Evolutionary conservation across 2,329 filamentous ascomycete genomes (phyloP).

Genomic region (Coniochaeta hoffmannii): DNA sequence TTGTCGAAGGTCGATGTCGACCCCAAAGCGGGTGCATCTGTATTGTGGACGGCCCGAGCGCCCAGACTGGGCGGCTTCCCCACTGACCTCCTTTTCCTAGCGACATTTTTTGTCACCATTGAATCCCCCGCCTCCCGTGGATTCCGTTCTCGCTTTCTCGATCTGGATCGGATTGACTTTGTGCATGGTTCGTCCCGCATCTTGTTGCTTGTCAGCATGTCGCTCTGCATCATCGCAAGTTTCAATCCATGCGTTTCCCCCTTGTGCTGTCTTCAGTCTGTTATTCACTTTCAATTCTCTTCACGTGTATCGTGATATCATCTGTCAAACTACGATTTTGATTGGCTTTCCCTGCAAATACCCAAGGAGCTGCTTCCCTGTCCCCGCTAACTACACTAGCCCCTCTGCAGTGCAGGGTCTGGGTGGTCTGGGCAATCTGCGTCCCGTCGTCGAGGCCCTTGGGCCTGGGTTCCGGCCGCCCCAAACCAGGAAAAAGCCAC

Average conservation of each 20-base stretch:
- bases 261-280: background rate
- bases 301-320: background rate
- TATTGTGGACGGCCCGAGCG: too few species aligned
- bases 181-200: background rate
- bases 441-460: background rate
- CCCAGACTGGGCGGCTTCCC: background rate
- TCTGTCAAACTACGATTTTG: background rate
- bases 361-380: background rate
- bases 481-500: constrained; percentile 1
- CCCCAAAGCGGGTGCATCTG: too few species aligned
- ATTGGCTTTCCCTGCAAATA: background rate
- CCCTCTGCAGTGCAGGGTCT: background rate
- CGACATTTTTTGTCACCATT: background rate
- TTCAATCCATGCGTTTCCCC: background rate
- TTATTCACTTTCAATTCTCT: background rate
- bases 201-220: background rate
- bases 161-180: background rate
- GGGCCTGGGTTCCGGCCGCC: background rate
- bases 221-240: background rate
- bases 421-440: constrained; percentile 1
- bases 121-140: background rate
- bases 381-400: background rate
- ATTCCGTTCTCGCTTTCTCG: background rate
- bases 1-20: too few species aligned
- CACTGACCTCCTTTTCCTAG: background rate